Evolutionary conservation across 257 asterid genomes (phyloP), one percentile per base, ranked within the genome.

Genomic region (Cordia subcordata): DNA sequence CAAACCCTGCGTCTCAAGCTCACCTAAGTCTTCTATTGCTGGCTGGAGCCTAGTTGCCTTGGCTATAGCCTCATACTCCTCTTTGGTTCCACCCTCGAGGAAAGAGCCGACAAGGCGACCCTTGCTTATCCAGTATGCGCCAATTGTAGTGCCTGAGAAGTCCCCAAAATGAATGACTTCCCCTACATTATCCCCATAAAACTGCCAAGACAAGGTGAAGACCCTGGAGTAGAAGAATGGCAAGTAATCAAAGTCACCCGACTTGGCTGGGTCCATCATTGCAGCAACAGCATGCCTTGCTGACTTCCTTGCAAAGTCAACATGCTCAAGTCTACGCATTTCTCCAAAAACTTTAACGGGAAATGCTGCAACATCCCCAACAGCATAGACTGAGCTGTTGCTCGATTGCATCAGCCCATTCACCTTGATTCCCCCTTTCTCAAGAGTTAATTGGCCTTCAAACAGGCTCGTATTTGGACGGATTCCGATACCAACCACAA

Each of bases 381-480:
- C 77, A 12, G 96, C 97, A 46, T 81, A 90, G 61, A 90, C 80
- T 0, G 96, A 90, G 67, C 64, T 39, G 59, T 90, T 81, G 81
- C 94, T 90, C 21, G 97, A 79, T 70, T 84, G 97, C 90, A 86
- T 74, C 66, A 67, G 76, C 21, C 86, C 80, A 20, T 86, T 86
- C 23, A 90, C 97, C 77, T 90, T 90, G 55, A 90, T 90, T 54
- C 96, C 97, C 1, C 96, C 97, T 69, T 90, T 90, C 54, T 90
- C 97, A 56, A 90, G 74, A 37, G 89, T 90, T 20, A 90, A 78
- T 55, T 90, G 97, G 49, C 96, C 96, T 74, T 90, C 95, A 18
- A 90, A 90, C 18, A 90, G 90, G 62, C 90, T 76, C 22, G 97
- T 86, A 75, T 90, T 90, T 38, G 97, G 88, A 16, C 96, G 94